Evolutionary conservation across 164 flowering plant genomes (phyloP).

Genomic region (Annona cherimola): DNA sequence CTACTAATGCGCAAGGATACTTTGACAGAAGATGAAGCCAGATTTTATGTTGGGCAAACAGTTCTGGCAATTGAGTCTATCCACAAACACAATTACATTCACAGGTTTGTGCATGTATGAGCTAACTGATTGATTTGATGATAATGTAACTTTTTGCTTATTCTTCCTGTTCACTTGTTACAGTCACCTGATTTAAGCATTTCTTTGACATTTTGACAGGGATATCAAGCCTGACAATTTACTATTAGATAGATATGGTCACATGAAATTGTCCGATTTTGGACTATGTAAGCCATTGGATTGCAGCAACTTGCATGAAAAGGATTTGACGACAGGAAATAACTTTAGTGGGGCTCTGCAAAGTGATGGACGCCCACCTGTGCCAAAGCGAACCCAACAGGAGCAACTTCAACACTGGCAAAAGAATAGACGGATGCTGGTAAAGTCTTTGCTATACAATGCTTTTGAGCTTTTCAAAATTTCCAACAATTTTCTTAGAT

Average conservation of each 20-base stretch:
- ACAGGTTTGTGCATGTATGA: slow-evolving; percentile 47
- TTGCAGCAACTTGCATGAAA: slow-evolving; percentile 56
- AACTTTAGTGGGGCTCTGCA: slow-evolving; percentile 55
- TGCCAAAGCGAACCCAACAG: slow-evolving; percentile 80
- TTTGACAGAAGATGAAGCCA: slow-evolving; percentile 88
- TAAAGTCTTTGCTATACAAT: slow-evolving; percentile 12
- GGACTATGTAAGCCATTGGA: slow-evolving; percentile 95
- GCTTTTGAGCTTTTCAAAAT: background rate
- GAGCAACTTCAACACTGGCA: slow-evolving; percentile 98
- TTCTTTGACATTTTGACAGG: slow-evolving; percentile 33
- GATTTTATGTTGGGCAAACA: slow-evolving; percentile 90
- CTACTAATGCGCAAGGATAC: slow-evolving; percentile 94
- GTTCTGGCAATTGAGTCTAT: slow-evolving; percentile 97
- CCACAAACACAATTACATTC: slow-evolving; percentile 92
- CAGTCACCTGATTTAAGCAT: background rate
- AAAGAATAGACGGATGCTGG: slow-evolving; percentile 87
- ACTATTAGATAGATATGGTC: slow-evolving; percentile 83
- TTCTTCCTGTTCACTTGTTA: background rate
- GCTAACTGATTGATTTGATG: background rate
- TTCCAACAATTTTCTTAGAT: background rate
- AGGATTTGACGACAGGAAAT: slow-evolving; percentile 52
- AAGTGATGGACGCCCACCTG: slow-evolving; percentile 62
- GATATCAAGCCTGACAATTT: slow-evolving; percentile 98
- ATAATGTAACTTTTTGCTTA: background rate
- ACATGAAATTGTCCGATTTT: slow-evolving; percentile 95